Base-by-base conservation (phyloP, 2,329 filamentous ascomycete genomes). In the Aureobasidium sp. region DNA sequence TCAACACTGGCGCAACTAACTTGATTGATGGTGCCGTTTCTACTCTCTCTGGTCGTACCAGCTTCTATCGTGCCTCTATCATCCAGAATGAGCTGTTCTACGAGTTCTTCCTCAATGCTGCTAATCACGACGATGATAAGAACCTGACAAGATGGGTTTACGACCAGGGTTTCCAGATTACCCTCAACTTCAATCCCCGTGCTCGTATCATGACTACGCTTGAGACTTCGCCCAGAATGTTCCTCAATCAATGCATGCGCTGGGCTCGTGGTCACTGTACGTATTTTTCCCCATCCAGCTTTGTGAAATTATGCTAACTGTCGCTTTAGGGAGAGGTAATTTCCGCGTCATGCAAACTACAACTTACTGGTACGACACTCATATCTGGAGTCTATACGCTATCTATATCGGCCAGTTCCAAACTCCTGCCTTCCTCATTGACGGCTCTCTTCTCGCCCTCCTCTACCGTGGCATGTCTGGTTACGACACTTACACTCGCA, bases 111-210 rank as follows among this genome's bases (percentile, higher is more conserved):
- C 69, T 72, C 1, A 74, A 80, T 53, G 84, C 87, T 66, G 71
- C 60, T 9, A 78, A 80, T 24, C 75, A 77, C 0, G 84, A 87
- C 64, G 84, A 87, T 63, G 84, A 87, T 73, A 87, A 87, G 69
- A 86, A 80, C 66, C 73, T 83, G 39, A 87, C 84, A 0, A 75
- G 84, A 12, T 83, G 78, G 64, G 75, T 80, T 6, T 77, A 83
- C 46, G 73, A 73, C 10, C 69, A 78, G 6, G 77, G 76, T n/a
- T 84, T 78, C 77, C 73, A 77, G 8, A 79, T 86, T 63, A 76
- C 77, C 50, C 79, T 87, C 56, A 84, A 87, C 68, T 78, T 80
- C 63, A 75, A 76, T 5, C 66, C 73, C 0, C 77, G 82, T 2
- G 75, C 79, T 0, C 71, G 75, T 0, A 74, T 87, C 37, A 74